Percentiles rank a stretch among this genome's conserved stretches.
Evolutionary conservation across 2,329 filamentous ascomycete species (phyloP).

Genomic region (Cryoendolithus antarcticus): DNA sequence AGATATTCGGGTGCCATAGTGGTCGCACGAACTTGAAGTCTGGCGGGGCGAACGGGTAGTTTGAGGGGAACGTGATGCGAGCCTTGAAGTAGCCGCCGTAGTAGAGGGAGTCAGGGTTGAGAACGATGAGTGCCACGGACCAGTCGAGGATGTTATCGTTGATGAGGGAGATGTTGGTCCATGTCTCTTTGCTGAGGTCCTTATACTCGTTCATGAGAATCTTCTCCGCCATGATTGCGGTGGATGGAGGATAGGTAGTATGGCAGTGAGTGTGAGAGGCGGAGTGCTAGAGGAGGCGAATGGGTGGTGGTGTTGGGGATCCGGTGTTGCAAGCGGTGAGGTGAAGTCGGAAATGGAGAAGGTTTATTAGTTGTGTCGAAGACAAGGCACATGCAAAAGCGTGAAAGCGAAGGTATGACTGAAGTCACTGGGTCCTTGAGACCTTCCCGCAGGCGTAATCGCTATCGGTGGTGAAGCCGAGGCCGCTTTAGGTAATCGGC

Average conservation of each 20-base stretch:
- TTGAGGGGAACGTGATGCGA: conserved; percentile 72
- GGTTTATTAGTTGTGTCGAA: no score
- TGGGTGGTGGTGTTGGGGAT: not conserved
- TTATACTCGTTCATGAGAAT: conserved; percentile 84
- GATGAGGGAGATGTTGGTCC: conserved; percentile 79
- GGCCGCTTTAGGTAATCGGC: no score
- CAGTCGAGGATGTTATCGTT: conserved; percentile 78
- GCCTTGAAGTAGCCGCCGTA: conserved; percentile 90
- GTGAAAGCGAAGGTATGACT: no score
- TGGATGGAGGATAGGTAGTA: conserved; percentile 2
- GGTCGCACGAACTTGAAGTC: conserved; percentile 73
- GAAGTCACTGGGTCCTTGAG: no score
- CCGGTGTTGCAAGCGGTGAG: not conserved
- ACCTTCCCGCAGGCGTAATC: no score
- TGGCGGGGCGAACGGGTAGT: conserved; percentile 85
- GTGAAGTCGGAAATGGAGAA: not conserved
- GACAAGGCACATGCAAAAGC: no score
- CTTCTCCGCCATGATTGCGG: conserved; percentile 48
- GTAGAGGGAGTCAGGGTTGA: conserved; percentile 85
- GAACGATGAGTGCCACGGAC: conserved; percentile 78
- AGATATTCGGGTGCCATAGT: conserved; percentile 89
- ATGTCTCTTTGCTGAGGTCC: conserved; percentile 73
- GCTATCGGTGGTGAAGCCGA: no score
- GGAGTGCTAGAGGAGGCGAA: not conserved
- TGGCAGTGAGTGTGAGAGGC: not conserved